phyloP scores from a whole-genome alignment of 1,284 basidiomycete species.

The Apiotrichum gracile region DNA sequence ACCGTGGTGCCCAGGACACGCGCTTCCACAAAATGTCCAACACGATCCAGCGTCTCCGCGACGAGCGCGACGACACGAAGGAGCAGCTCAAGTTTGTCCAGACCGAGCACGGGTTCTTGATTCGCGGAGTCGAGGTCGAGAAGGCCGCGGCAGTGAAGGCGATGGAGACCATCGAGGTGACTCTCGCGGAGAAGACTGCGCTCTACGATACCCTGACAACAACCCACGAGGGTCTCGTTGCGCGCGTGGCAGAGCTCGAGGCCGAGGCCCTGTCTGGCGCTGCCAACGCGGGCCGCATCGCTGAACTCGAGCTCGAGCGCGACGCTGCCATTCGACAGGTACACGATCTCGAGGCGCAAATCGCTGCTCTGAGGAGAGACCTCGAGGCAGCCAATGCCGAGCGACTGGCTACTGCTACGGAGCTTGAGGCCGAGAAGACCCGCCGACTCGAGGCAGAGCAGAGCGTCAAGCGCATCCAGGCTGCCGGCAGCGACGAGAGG shows the following conservation, averaged over 20 bases:
- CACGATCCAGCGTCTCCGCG: constrained; percentile 13
- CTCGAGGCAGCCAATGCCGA: background rate
- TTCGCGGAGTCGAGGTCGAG: background rate
- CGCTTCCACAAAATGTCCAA: constrained; percentile 5
- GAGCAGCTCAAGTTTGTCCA: constrained; percentile 7
- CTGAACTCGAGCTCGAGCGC: constrained; percentile 3
- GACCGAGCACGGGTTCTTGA: constrained; percentile 6
- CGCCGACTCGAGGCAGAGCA: constrained; percentile 1
- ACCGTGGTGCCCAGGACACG: background rate
- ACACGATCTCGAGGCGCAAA: constrained; percentile 3
- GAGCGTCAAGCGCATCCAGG: background rate
- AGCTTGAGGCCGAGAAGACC: constrained; percentile 1
- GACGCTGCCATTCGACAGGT: background rate
- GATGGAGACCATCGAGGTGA: background rate
- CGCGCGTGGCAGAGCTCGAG: background rate
- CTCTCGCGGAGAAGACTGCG: background rate
- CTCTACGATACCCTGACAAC: background rate
- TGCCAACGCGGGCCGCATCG: background rate
- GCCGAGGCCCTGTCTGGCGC: background rate
- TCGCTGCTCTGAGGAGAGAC: background rate
- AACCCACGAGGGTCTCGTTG: background rate
- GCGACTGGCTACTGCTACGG: background rate
- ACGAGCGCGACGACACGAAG: constrained; percentile 12
- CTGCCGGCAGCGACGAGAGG: background rate
- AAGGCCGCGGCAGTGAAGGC: background rate